Evolutionary conservation across 768 basidiomycete genomes (phyloP).

Genomic region (Sarcomyxa edulis): DNA sequence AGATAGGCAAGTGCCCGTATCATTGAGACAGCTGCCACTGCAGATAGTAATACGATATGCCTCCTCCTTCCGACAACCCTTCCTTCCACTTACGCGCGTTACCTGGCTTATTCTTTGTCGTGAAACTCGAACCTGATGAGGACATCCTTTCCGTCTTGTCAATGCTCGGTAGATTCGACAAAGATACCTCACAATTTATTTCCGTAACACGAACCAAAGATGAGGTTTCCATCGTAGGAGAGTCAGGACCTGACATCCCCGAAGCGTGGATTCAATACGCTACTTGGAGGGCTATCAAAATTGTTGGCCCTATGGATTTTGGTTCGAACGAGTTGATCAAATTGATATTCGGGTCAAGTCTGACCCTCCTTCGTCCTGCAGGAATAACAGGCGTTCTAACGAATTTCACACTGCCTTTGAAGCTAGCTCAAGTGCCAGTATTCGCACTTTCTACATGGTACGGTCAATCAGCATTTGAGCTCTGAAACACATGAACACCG

Average conservation of each 20-base stretch:
- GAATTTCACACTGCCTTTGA: conserved; percentile 48
- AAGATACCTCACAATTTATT: conserved; percentile 29
- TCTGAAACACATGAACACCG: conserved; percentile 2
- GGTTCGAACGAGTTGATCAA: conserved; percentile 32
- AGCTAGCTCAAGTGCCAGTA: conserved; percentile 43
- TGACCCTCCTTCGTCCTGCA: conserved; percentile 16
- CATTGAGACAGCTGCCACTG: too few species aligned
- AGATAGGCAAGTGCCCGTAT: too few species aligned
- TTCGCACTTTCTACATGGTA: conserved; percentile 65
- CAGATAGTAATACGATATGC: too few species aligned
- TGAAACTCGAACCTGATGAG: conserved; percentile 33
- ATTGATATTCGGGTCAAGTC: not conserved
- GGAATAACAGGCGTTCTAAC: conserved; percentile 54
- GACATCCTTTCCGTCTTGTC: conserved; percentile 25
- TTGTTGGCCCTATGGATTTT: conserved; percentile 65
- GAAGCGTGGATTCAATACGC: conserved; percentile 29
- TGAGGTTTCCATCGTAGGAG: conserved; percentile 57
- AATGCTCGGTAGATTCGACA: too few species aligned
- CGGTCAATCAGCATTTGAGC: conserved; percentile 7
- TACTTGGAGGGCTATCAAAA: conserved; percentile 56
- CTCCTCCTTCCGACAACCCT: conserved; percentile 35
- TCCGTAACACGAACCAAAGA: conserved; percentile 56
- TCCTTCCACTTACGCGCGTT: conserved; percentile 45
- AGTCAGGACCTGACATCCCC: conserved; percentile 31
- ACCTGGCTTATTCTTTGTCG: conserved; percentile 36